Evolutionary conservation across 2,329 filamentous ascomycete genomes (phyloP), one percentile per base, ranked within the genome.

Genomic region (Cladophialophora exuberans): DNA sequence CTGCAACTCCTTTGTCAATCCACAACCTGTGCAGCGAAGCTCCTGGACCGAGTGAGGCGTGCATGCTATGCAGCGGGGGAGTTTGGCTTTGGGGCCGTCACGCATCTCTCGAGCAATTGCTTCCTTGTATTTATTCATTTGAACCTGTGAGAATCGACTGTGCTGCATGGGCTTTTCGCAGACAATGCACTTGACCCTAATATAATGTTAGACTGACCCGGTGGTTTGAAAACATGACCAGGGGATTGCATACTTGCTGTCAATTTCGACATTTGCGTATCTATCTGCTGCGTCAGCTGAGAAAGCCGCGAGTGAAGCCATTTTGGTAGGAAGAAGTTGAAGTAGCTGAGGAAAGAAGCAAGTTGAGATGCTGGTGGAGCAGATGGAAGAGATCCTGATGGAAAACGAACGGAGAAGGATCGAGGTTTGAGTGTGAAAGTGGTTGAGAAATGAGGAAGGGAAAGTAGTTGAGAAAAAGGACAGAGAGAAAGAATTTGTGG

Each of bases 21-120:
- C 65, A 62, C 82, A 84, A 31, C 74, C 67, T 26, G 60, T 64
- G 61, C 81, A 84, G 6, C 70, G 68, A 23, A 83, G 63, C 60
- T 83, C 81, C 3, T 72, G 66, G 2, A 70, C 58, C 42, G 74
- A 73, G 10, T 64, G 62, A 3, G 74, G 74, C 28, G 72, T 69
- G 56, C 81, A 84, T 1, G 50, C 31, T 5, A 68, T 64, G 65
- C 81, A 84, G 20, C 67, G 72, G 18, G 67, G 63, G 6, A 66
- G 47, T n/a, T 56, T 46, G 7, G 63, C 62, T 22, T 60, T 51
- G 6, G 57, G 70, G n/a, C 50, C 52, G 25, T 35, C 43, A 13
- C 44, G 47, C 2, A 44, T 20, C 38, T 11, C 62, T 31, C 30
- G 25, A 4, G 46, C 36, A 28, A 59, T 23, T 4, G 45, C 38